Evolutionary conservation across 2,329 filamentous ascomycete genomes (phyloP), one percentile per base, ranked within the genome.

Genomic region (Fusarium haematococcum): DNA sequence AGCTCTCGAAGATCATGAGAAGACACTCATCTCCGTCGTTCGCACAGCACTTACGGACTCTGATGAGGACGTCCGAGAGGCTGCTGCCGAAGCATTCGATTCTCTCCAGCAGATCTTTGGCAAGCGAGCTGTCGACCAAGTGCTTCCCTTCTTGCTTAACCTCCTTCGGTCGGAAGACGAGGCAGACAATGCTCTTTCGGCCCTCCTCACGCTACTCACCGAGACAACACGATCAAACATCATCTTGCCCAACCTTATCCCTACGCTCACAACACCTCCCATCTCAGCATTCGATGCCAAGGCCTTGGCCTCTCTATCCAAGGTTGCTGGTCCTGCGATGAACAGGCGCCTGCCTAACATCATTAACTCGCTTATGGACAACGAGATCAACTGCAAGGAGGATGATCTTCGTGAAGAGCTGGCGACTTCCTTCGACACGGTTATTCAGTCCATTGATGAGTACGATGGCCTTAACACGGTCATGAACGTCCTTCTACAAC

Each of bases 81-180:
- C 97, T 67, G 97, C 97, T 30, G 97, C 97, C 25, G 97, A 99
- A 83, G 97, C 97, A 2, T 99, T 99, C 80, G 97, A 99, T 83
- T 94, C 95, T 37, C 85, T 99, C 68, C 97, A 99, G 83, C 94
- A 96, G 79, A 94, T 97, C 61, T 88, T 98, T 72, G 97, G 97
- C 86, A 98, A 98, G 88, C 93, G 91, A 79, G 95, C 95, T 63
- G 94, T 99, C 61, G 96, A 99, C 79, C 95, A 98, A 81, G 97
- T 99, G 27, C 88, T 99, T 73, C 97, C 97, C 63, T 93, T 95
- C 85, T 91, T 99, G 33, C 92, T 99, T 79, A 96, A 91, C 80
- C 89, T 98, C n/a, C 86, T 99, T 69, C 92, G 95, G 65, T 93
- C 92, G 57, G 94, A 98, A 67, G 91, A 93, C 13, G 91, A 97